Evolutionary conservation across 768 basidiomycete species (phyloP).

Genomic region (Russula vinacea): DNA sequence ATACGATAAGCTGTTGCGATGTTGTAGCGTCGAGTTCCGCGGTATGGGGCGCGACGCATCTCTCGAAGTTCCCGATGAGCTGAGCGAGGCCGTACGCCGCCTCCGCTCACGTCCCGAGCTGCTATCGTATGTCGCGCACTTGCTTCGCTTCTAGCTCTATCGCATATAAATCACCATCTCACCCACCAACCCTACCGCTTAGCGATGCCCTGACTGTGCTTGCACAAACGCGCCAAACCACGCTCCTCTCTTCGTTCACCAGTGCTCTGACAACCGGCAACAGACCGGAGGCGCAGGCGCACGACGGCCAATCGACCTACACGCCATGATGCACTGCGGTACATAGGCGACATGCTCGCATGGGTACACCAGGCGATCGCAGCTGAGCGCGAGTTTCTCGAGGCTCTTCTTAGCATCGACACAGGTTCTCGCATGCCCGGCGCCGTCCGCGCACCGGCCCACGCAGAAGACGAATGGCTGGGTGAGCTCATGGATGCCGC

Average conservation of each 20-base stretch:
- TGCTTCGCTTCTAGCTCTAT: not conserved
- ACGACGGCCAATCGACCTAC: slow-evolving; percentile 85
- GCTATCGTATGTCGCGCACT: slow-evolving; percentile 51
- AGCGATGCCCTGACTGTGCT: slow-evolving; percentile 76
- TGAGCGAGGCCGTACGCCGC: slow-evolving; percentile 71
- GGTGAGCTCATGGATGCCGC: slow-evolving; percentile 75
- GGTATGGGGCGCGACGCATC: slow-evolving; percentile 71
- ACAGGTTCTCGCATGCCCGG: slow-evolving; percentile 70
- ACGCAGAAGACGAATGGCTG: slow-evolving; percentile 76
- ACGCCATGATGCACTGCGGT: slow-evolving; percentile 97
- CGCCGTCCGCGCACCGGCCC: slow-evolving; percentile 52
- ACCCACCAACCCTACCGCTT: not conserved
- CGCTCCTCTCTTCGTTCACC: slow-evolving; percentile 81
- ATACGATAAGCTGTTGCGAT: slow-evolving; percentile 84
- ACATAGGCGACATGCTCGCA: slow-evolving; percentile 97
- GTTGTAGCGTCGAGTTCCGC: slow-evolving; percentile 81
- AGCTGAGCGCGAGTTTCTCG: slow-evolving; percentile 90
- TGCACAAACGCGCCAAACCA: slow-evolving; percentile 76
- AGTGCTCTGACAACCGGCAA: slow-evolving; percentile 76
- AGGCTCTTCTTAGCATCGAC: slow-evolving; percentile 73
- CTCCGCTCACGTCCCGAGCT: slow-evolving; percentile 77
- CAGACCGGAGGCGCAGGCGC: not conserved
- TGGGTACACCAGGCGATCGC: slow-evolving; percentile 98
- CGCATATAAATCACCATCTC: not conserved
- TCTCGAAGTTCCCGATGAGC: slow-evolving; percentile 59